Evolutionary conservation across 1,284 basidiomycete species (phyloP).

Genomic region (Ustilago xerochloae): DNA sequence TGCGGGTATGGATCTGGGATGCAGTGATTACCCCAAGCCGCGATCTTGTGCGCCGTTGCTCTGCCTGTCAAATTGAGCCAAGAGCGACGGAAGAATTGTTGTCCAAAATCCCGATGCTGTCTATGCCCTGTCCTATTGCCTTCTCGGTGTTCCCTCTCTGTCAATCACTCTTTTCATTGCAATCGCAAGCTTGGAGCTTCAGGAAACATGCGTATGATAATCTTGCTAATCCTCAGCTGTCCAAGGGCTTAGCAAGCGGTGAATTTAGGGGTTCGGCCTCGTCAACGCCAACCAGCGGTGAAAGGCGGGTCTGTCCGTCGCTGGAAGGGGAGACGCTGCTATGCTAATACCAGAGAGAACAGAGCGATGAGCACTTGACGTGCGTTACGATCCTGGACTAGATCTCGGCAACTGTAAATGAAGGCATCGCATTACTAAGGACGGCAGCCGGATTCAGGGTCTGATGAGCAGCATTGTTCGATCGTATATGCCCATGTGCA

Average conservation of each 20-base stretch:
- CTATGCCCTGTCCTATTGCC: background rate
- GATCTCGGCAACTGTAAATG: slow-evolving; percentile 25
- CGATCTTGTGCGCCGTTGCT: slow-evolving; percentile 18
- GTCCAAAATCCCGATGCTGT: background rate
- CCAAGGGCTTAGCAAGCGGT: too few species aligned
- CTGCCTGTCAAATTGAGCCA: slow-evolving; percentile 15
- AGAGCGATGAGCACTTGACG: background rate
- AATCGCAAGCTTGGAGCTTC: background rate
- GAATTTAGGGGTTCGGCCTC: too few species aligned
- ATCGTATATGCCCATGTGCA: background rate
- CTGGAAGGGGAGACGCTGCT: background rate
- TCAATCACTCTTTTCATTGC: background rate
- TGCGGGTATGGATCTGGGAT: slow-evolving; percentile 9
- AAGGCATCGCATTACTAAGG: slow-evolving; percentile 17
- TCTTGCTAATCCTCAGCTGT: background rate
- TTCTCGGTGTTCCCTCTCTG: background rate
- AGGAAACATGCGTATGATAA: background rate
- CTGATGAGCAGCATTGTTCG: background rate
- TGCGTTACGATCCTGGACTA: slow-evolving; percentile 24
- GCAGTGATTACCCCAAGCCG: slow-evolving; percentile 46
- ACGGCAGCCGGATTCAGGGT: slow-evolving; percentile 23
- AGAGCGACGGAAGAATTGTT: background rate
- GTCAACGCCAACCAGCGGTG: background rate
- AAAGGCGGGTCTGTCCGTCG: background rate
- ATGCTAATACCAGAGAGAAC: slow-evolving; percentile 5